These are phyloP conservation scores for Blattamonas nauphoetae DNA, from an alignment of 78 protist genomes.

Conservation along the genomic window DNA sequence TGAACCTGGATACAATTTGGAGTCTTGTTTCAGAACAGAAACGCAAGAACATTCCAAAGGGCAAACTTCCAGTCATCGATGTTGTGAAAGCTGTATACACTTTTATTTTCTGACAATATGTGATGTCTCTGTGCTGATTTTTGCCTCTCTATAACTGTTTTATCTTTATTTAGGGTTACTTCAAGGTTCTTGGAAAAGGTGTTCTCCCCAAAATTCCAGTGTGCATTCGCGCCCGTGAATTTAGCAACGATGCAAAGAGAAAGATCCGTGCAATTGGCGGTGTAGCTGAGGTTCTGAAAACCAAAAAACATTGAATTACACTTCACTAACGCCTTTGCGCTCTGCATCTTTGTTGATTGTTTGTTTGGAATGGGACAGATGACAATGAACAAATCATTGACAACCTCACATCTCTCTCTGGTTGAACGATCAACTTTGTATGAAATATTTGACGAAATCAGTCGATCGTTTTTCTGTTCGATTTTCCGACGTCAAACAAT, in stretches of 20 bases:
- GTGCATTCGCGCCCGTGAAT: slow-evolving; percentile 90
- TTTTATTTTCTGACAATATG: background rate
- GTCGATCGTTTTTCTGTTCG: too few relatives aligned
- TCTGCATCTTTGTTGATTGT: too few relatives aligned
- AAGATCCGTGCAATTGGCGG: slow-evolving; percentile 95
- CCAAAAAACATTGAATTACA: background rate
- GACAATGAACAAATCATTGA: too few relatives aligned
- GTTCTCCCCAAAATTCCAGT: slow-evolving; percentile 78
- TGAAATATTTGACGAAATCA: too few relatives aligned
- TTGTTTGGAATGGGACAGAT: too few relatives aligned
- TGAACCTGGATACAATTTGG: slow-evolving; percentile 90
- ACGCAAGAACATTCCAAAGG: slow-evolving; percentile 26
- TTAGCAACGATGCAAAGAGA: slow-evolving; percentile 84
- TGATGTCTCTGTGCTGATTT: background rate
- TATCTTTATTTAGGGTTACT: slow-evolving; percentile 45
- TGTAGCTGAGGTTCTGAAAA: too few relatives aligned
- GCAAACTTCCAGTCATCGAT: slow-evolving; percentile 87
- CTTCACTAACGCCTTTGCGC: background rate
- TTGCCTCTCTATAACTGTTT: background rate
- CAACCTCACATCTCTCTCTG: too few relatives aligned
- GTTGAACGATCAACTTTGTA: too few relatives aligned
- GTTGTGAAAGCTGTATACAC: slow-evolving; percentile 54
- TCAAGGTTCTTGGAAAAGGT: slow-evolving; percentile 97
- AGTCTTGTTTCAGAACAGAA: slow-evolving; percentile 68
- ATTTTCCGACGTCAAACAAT: too few relatives aligned